phyloP scores from a whole-genome alignment of 768 basidiomycete species.

The Termitomyces sp. region DNA sequence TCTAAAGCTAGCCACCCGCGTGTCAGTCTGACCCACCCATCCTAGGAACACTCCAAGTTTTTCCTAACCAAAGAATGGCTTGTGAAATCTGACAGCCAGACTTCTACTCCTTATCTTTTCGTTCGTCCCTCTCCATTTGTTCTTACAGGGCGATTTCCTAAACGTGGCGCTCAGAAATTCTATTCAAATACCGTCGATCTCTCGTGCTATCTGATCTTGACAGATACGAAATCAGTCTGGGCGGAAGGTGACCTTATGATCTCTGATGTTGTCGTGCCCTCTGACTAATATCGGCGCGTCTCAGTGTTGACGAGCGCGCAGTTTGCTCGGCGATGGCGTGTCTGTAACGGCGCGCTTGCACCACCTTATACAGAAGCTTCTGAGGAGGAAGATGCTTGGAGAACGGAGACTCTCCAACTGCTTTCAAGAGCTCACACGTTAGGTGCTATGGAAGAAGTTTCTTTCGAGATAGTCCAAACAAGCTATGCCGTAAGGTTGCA shows the following conservation, averaged over 20 bases:
- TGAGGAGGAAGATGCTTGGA: constrained; percentile 61
- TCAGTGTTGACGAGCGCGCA: constrained; percentile 53
- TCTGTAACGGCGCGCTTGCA: constrained; percentile 43
- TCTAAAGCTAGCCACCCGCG: constrained; percentile 1
- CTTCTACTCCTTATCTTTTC: constrained; percentile 66
- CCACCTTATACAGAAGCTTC: constrained; percentile 20
- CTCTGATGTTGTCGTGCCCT: constrained; percentile 7
- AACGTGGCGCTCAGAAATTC: constrained; percentile 52
- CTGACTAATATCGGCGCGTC: constrained; percentile 5
- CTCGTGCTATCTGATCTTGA: constrained; percentile 58
- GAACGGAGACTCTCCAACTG: constrained; percentile 47
- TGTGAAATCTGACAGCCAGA: constrained; percentile 55
- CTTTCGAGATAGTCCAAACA: constrained; percentile 59
- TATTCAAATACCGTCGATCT: constrained; percentile 50
- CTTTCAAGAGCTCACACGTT: constrained; percentile 59
- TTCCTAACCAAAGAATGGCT: constrained; percentile 74
- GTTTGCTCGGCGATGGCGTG: constrained; percentile 68
- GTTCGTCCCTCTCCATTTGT: constrained; percentile 36
- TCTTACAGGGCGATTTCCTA: neutral
- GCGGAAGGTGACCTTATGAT: constrained; percentile 54
- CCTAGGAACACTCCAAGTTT: constrained; percentile 51
- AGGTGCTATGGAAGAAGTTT: constrained; percentile 50
- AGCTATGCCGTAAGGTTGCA: constrained; percentile 49
- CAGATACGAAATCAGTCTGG: constrained; percentile 76
- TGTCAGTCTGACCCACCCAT: constrained; percentile 8